Percentiles rank a stretch among this genome's conserved stretches.
These are phyloP conservation scores for Halophytophthora polymorphica DNA, from an alignment of 352 stramenopile genomes.

Conservation along the genomic window DNA sequence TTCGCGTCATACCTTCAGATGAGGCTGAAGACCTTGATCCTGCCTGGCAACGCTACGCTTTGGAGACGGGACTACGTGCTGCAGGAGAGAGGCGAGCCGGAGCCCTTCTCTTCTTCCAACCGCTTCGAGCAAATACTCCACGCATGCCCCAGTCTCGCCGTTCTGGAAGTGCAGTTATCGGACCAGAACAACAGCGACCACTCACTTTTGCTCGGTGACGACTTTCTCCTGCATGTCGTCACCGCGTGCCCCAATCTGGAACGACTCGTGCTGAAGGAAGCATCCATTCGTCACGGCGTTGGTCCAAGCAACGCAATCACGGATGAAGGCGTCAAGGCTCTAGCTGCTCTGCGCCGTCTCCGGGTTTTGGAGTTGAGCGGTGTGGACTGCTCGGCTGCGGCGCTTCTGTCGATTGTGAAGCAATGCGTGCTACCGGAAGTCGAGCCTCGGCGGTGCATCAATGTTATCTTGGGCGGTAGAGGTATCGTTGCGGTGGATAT, in stretches of 20 bases:
- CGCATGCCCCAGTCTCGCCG: slow-evolving; percentile 20
- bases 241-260: slow-evolving; percentile 16
- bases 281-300: slow-evolving; percentile 21
- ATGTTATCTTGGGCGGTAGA: slow-evolving; percentile 18
- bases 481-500: slow-evolving; percentile 19
- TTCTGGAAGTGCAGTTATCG: slow-evolving; percentile 22
- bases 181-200: slow-evolving; percentile 23
- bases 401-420: slow-evolving; percentile 14
- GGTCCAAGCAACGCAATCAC: slow-evolving; percentile 27
- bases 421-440: not conserved
- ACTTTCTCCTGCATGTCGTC: slow-evolving; percentile 19
- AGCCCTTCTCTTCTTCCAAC: slow-evolving; percentile 18
- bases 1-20: slow-evolving; percentile 23
- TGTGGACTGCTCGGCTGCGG: slow-evolving; percentile 11
- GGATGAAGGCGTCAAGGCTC: slow-evolving; percentile 8
- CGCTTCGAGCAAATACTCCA: slow-evolving; percentile 16
- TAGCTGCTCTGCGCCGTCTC: slow-evolving; percentile 12
- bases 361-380: slow-evolving; percentile 18
- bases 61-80: slow-evolving; percentile 34
- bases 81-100: slow-evolving; percentile 20
- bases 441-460: slow-evolving; percentile 9
- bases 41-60: slow-evolving; percentile 29
- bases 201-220: slow-evolving; percentile 16
- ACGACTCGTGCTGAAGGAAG: slow-evolving; percentile 15
- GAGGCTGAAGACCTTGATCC: slow-evolving; percentile 11